Evolutionary conservation across 768 basidiomycete genomes (phyloP).

Genomic region (Sistotremastrum suecicum): DNA sequence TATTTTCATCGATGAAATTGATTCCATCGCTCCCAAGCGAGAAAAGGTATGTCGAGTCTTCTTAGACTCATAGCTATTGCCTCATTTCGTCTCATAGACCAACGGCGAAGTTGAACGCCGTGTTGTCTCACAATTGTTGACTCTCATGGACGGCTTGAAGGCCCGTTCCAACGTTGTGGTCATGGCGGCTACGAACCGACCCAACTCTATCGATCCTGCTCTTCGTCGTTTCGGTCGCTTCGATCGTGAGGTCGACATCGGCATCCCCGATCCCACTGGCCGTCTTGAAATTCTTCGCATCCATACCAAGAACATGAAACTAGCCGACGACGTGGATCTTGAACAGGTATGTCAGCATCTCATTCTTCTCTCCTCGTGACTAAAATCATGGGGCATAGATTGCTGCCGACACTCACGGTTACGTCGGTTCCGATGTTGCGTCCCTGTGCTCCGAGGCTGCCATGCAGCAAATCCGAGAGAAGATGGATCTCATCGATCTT

Average conservation of each 20-base stretch:
- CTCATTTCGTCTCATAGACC: constrained; percentile 36
- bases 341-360: constrained; percentile 50
- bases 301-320: constrained; percentile 99
- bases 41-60: constrained; percentile 61
- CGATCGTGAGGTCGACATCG: constrained; percentile 98
- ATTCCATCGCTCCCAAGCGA: constrained; percentile 98
- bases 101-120: constrained; percentile 99
- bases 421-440: constrained; percentile 96
- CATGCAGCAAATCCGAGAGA: constrained; percentile 99
- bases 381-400: constrained; percentile 38
- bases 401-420: constrained; percentile 97
- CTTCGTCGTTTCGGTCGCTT: constrained; percentile 98
- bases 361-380: constrained; percentile 4
- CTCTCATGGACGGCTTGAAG: constrained; percentile 98
- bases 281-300: constrained; percentile 98
- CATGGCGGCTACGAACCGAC: constrained; percentile 98
- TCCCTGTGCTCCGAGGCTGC: constrained; percentile 98
- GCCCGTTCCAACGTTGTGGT: constrained; percentile 98
- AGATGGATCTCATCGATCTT: constrained; percentile 96
- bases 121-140: constrained; percentile 95
- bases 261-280: constrained; percentile 97
- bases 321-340: constrained; percentile 90
- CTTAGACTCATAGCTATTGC: constrained; percentile 1
- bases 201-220: constrained; percentile 98
- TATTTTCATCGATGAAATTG: constrained; percentile 99